phyloP scores from a whole-genome alignment of 2,329 filamentous ascomycete species.

The Orbilia brochopaga region DNA sequence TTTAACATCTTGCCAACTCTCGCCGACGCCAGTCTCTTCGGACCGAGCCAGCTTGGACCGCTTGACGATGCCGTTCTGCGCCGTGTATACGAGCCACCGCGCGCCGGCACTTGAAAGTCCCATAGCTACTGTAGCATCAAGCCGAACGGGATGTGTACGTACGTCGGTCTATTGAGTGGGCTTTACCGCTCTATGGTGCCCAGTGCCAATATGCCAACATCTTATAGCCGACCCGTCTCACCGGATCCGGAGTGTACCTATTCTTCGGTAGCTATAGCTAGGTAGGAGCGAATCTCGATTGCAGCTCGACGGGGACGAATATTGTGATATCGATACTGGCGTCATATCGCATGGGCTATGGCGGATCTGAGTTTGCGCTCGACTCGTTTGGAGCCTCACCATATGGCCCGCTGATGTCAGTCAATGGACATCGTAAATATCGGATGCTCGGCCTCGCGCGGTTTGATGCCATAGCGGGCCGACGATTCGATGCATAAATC shows the following conservation, averaged over 20 bases:
- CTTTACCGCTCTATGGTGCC: no score
- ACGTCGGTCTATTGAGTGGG: no score
- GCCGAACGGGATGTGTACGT: no score
- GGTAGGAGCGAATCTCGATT: conserved; percentile 15
- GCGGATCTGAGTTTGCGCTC: no score
- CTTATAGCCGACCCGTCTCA: no score
- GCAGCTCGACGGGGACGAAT: conserved; percentile 7
- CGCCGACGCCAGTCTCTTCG: not conserved
- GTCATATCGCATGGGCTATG: no score
- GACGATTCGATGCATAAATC: not conserved
- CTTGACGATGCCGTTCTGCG: not conserved
- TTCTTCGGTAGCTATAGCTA: conserved; percentile 7
- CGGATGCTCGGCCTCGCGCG: not conserved
- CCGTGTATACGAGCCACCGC: conserved; percentile 18
- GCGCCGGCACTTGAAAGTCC: conserved; percentile 5
- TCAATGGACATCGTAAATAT: not conserved
- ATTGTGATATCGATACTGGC: not conserved
- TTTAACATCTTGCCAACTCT: not conserved
- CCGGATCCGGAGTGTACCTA: conserved; percentile 19
- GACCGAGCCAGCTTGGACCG: conserved; percentile 9
- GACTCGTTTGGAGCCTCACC: no score
- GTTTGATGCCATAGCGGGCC: no score
- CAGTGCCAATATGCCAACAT: no score
- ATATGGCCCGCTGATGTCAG: not conserved
- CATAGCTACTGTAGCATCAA: conserved; percentile 5